These are phyloP conservation scores for Exophiala xenobiotica DNA, from an alignment of 2,329 filamentous ascomycete genomes.

Conservation along the genomic window DNA sequence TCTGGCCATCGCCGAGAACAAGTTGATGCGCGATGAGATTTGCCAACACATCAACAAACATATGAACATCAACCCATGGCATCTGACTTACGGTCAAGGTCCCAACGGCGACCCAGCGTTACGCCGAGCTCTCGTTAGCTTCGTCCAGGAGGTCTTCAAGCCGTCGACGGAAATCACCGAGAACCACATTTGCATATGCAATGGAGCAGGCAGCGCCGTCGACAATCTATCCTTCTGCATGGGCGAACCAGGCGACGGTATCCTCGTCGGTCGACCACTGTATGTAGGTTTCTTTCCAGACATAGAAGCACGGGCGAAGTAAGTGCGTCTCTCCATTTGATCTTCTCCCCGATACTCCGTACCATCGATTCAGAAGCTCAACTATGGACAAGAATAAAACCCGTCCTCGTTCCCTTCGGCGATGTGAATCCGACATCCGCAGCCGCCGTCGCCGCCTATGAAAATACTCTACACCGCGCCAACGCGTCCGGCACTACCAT, in stretches of 20 bases:
- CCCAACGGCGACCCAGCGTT: conserved; percentile 34
- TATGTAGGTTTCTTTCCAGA: conserved; percentile 53
- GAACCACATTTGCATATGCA: conserved; percentile 35
- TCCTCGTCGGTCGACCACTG: conserved; percentile 47
- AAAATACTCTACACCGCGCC: conserved; percentile 42
- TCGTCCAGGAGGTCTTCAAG: conserved; percentile 36
- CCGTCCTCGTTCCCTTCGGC: conserved; percentile 26
- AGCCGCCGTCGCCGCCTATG: conserved; percentile 46
- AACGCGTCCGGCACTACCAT: conserved; percentile 41
- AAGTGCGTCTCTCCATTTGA: not conserved
- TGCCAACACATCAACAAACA: conserved; percentile 20
- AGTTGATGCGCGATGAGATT: conserved; percentile 26
- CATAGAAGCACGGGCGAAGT: conserved; percentile 45
- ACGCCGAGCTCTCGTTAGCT: conserved; percentile 31
- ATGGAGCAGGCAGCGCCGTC: conserved; percentile 33
- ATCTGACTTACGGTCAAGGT: conserved; percentile 41
- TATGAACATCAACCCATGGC: conserved; percentile 19
- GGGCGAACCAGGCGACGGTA: conserved; percentile 46
- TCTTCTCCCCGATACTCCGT: not conserved
- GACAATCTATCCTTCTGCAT: conserved; percentile 46
- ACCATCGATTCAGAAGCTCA: too few species aligned
- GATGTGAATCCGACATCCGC: conserved; percentile 38
- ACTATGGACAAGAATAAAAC: conserved; percentile 20
- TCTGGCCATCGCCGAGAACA: conserved; percentile 27
- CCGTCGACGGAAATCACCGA: conserved; percentile 32